A percentile compares a stretch with the other conserved stretches of the same genome.
Evolutionary conservation across 1,139 yeast genomes (phyloP).

Genomic region (Geotrichum citri-aurantii): DNA sequence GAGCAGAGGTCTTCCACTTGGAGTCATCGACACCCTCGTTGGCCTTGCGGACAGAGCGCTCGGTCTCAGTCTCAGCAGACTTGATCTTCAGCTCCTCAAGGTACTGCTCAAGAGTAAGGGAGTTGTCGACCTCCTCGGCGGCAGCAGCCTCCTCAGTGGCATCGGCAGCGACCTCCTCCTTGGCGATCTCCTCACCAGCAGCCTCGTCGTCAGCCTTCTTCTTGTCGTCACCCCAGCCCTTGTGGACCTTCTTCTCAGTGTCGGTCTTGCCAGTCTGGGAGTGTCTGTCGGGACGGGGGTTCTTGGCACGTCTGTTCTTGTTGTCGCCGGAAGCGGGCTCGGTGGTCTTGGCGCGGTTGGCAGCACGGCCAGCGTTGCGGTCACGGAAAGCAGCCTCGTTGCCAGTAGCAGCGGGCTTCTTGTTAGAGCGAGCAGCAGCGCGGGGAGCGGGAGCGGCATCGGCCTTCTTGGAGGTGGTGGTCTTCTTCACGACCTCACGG

Average conservation of each 20-base stretch:
- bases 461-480: slow-evolving; percentile 80
- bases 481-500: slow-evolving; percentile 76
- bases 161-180: slow-evolving; percentile 43
- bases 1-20: slow-evolving; percentile 41
- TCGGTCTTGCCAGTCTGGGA: slow-evolving; percentile 79
- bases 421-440: slow-evolving; percentile 34
- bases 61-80: slow-evolving; percentile 34
- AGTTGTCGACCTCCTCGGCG: slow-evolving; percentile 33
- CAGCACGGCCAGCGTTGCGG: slow-evolving; percentile 54
- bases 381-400: slow-evolving; percentile 85
- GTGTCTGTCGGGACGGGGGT: slow-evolving; percentile 70
- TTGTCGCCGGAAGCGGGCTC: slow-evolving; percentile 52
- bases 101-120: slow-evolving; percentile 66
- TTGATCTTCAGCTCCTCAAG: slow-evolving; percentile 54
- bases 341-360: slow-evolving; percentile 58
- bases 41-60: slow-evolving; percentile 47
- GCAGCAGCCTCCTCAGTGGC: slow-evolving; percentile 36
- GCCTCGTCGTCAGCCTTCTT: slow-evolving; percentile 53
- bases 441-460: slow-evolving; percentile 80
- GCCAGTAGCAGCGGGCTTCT: slow-evolving; percentile 57
- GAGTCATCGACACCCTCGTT: slow-evolving; percentile 54
- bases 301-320: slow-evolving; percentile 42
- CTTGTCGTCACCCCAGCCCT: slow-evolving; percentile 79
- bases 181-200: slow-evolving; percentile 60
- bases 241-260: slow-evolving; percentile 74